phyloP scores from a whole-genome alignment of 1,284 basidiomycete species.

The Phylloporus gajari region DNA sequence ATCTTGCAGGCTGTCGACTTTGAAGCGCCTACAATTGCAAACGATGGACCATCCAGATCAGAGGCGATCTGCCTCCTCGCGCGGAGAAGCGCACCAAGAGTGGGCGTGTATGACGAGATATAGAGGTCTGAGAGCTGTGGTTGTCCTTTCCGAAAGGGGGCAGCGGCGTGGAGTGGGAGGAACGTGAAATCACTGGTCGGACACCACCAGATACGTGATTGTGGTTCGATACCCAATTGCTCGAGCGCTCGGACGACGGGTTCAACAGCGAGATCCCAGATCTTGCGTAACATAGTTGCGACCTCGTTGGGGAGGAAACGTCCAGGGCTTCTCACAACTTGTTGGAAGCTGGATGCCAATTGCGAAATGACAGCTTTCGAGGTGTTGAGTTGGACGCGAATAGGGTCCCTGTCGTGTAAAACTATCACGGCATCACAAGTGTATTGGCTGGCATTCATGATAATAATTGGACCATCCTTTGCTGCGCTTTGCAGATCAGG shows the following conservation, averaged over 20 bases:
- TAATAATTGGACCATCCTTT: slow-evolving; percentile 45
- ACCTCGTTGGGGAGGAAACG: slow-evolving; percentile 9
- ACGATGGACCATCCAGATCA: not conserved
- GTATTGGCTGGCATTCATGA: slow-evolving; percentile 39
- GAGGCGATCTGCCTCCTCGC: not conserved
- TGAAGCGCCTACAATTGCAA: not conserved
- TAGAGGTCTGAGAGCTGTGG: slow-evolving; percentile 41
- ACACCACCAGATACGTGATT: slow-evolving; percentile 53
- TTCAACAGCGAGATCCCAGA: slow-evolving; percentile 40
- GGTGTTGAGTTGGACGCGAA: slow-evolving; percentile 26
- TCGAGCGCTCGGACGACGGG: slow-evolving; percentile 37
- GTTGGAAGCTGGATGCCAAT: not conserved
- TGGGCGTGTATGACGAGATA: slow-evolving; percentile 48
- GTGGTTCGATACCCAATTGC: slow-evolving; percentile 10
- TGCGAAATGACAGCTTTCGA: slow-evolving; percentile 5
- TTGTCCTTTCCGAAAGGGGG: slow-evolving; percentile 20
- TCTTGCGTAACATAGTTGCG: slow-evolving; percentile 26
- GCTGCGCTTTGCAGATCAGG: slow-evolving; percentile 35
- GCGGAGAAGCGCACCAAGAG: slow-evolving; percentile 25
- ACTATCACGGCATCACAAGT: slow-evolving; percentile 40
- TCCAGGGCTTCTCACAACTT: slow-evolving; percentile 8
- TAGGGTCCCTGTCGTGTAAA: slow-evolving; percentile 15
- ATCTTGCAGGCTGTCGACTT: not conserved
- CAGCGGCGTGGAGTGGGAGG: slow-evolving; percentile 51
- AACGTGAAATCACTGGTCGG: slow-evolving; percentile 44